These are phyloP conservation scores for Neonectria neomacrospora DNA, from an alignment of 2,329 filamentous ascomycete genomes.

Conservation along the genomic window DNA sequence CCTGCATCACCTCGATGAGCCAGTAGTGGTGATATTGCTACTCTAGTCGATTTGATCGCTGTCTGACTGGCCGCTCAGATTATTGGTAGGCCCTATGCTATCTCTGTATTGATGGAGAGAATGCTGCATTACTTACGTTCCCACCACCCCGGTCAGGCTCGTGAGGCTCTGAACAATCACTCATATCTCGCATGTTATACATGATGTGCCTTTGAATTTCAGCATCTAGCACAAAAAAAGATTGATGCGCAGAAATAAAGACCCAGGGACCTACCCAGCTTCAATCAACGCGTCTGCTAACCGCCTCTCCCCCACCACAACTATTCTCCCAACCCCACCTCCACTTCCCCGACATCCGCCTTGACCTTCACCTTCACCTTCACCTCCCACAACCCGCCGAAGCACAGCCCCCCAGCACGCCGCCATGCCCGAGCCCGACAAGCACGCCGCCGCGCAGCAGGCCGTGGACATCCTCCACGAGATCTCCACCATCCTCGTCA, in stretches of 20 bases:
- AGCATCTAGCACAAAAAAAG: too few species aligned
- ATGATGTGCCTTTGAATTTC: too few species aligned
- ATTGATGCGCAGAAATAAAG: too few species aligned
- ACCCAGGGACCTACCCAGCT: too few species aligned
- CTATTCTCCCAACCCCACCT: constrained; percentile 28
- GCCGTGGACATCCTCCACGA: constrained; percentile 86
- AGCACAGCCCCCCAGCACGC: constrained; percentile 7
- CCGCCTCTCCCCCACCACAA: constrained; percentile 38
- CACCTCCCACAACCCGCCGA: constrained; percentile 16
- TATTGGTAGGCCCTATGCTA: too few species aligned
- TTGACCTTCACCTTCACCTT: constrained; percentile 13
- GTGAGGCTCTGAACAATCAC: too few species aligned
- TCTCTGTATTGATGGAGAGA: too few species aligned
- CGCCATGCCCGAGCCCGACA: constrained; percentile 66
- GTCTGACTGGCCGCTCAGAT: too few species aligned
- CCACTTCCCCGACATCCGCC: constrained; percentile 27
- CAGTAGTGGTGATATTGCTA: background rate
- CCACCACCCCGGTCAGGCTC: too few species aligned
- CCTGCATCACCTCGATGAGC: background rate
- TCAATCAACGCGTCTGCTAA: constrained; percentile 28
- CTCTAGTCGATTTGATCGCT: background rate
- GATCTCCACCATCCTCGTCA: constrained; percentile 88
- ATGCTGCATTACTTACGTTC: too few species aligned
- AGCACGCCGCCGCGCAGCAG: constrained; percentile 81
- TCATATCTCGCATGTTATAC: too few species aligned